Conservation (phyloP, 2,329 filamentous ascomycete species). For the Xylariales sp. region DNA sequence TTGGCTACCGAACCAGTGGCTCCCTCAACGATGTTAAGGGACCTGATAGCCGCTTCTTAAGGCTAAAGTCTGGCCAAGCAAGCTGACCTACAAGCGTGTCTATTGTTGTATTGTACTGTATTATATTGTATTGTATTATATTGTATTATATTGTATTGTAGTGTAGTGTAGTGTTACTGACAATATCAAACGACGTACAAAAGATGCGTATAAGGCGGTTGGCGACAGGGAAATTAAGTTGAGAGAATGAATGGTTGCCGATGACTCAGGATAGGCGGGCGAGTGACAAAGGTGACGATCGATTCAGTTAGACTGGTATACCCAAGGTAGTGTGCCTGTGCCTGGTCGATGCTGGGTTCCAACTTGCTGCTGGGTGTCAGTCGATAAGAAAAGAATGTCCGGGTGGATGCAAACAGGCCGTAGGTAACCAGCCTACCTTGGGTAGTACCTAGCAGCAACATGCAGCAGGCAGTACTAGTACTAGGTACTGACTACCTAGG, state of each 20-base stretch:
- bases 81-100: background rate
- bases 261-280: background rate
- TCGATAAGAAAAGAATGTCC: conserved; percentile 2
- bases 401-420: conserved; percentile 18
- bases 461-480: no score
- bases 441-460: background rate
- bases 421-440: no score
- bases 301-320: background rate
- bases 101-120: background rate
- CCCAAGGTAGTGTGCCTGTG: background rate
- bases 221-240: background rate
- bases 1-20: conserved; percentile 36
- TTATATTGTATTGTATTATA: no score
- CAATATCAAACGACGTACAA: no score
- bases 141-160: no score
- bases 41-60: no score
- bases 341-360: no score
- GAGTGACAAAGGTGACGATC: background rate
- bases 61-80: no score
- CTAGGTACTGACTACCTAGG: no score
- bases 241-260: background rate
- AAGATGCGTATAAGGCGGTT: no score
- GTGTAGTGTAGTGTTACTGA: no score
- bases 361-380: background rate
- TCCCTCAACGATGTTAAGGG: background rate